Evolutionary conservation across 2,329 filamentous ascomycete genomes (phyloP), one percentile per base, ranked within the genome.

Genomic region (Dothistroma septosporum): DNA sequence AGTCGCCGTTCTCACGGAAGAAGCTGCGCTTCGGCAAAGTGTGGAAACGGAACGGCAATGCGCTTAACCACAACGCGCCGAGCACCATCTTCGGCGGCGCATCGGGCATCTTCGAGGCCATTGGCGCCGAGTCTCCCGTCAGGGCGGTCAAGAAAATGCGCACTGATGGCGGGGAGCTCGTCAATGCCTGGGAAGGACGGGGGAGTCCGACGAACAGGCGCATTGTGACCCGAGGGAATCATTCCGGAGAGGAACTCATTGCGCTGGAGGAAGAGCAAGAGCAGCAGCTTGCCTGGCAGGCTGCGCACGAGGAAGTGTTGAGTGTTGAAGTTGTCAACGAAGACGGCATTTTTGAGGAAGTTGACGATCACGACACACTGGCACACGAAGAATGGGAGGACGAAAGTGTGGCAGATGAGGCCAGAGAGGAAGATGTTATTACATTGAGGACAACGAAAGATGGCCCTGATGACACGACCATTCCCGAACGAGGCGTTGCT

Each of bases 111-210:
- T 50, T 60, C 19, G 44, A 55, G 12, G 19, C 49, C 8, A 53
- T 59, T 2, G 28, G 49, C 37, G 48, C 31, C 4, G 60, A 74
- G 61, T 74, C 74, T 33, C 76, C 74, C 5, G 68, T 72, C 55
- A 76, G 77, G 59, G 69, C 77, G 31, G 77, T 80, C 1, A 81
- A 81, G 72, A 79, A 76, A 64, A 69, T 76, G 61, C 73, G 76
- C n/a, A 70, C 73, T 69, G 75, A 63, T 64, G 55, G 47, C 14
- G 63, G 54, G 7, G 53, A 67, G 31, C 59, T 64, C 1, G 61
- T 68, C 33, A 64, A 64, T 22, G 64, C 64, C 32, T 73, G 70
- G 70, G 72, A 74, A 24, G 64, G 49, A 6, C 52, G 66, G 53
- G 69, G 61, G 11, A 72, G 69, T 64, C 71, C 71, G 0, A 55